These are phyloP conservation scores for Quercus mongolica DNA, from an alignment of 306 rosid genomes.

Conservation along the genomic window DNA sequence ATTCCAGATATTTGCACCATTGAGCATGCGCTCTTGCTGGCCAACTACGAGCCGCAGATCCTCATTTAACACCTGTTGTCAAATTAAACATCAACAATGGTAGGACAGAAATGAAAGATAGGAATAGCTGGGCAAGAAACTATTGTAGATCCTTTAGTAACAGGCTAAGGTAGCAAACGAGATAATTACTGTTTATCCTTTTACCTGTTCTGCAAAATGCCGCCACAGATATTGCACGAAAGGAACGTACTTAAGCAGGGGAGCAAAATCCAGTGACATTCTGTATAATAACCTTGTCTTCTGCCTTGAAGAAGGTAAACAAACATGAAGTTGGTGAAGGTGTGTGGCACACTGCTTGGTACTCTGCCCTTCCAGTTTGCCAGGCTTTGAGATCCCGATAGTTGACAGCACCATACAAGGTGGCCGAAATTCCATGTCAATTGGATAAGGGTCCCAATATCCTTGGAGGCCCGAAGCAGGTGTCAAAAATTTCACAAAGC, in stretches of 20 bases:
- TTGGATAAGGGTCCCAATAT: constrained; percentile 97
- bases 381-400: constrained; percentile 94
- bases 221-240: constrained; percentile 77
- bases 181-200: background rate
- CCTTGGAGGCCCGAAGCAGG: constrained; percentile 90
- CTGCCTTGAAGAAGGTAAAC: constrained; percentile 77
- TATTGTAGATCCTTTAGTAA: background rate
- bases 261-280: constrained; percentile 94
- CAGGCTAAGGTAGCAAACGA: background rate
- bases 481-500: constrained; percentile 88
- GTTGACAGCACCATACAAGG: constrained; percentile 96
- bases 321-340: constrained; percentile 91
- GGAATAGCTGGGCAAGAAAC: background rate
- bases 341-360: constrained; percentile 72
- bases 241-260: constrained; percentile 75
- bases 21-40: constrained; percentile 85
- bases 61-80: constrained; percentile 71
- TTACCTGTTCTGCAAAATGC: constrained; percentile 89
- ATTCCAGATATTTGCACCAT: constrained; percentile 83
- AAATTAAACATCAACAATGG: background rate
- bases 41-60: constrained; percentile 83
- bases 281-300: constrained; percentile 84
- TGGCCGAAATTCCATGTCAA: constrained; percentile 94
- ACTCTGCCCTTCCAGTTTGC: constrained; percentile 79
- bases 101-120: background rate